phyloP scores from a whole-genome alignment of 1,284 basidiomycete species.

The Cutaneotrichosporon daszewskae region DNA sequence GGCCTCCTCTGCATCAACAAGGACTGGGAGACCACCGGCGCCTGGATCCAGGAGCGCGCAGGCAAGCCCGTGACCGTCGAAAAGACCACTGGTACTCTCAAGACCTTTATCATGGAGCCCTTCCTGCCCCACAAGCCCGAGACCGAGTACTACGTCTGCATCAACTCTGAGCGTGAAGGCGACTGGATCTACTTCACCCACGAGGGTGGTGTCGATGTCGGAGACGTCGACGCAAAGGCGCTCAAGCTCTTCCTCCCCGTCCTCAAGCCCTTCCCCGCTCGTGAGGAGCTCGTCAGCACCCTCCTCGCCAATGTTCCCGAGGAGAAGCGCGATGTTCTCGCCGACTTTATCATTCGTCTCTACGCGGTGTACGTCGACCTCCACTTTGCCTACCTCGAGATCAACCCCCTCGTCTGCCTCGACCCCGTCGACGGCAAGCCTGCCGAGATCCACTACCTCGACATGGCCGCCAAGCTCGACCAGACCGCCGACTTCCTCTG shows the following conservation, averaged over 20 bases:
- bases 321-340: conserved; percentile 76
- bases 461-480: conserved; percentile 99
- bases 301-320: conserved; percentile 73
- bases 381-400: conserved; percentile 93
- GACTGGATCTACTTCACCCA: conserved; percentile 98
- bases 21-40: conserved; percentile 74
- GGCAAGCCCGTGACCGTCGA: conserved; percentile 94
- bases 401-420: conserved; percentile 95
- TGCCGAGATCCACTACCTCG: conserved; percentile 88
- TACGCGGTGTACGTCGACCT: conserved; percentile 97
- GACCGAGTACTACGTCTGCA: conserved; percentile 97
- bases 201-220: conserved; percentile 97
- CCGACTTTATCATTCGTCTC: conserved; percentile 90
- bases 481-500: conserved; percentile 94
- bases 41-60: conserved; percentile 84
- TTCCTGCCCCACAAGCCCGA: conserved; percentile 92
- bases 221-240: conserved; percentile 97
- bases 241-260: conserved; percentile 83
- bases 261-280: conserved; percentile 67
- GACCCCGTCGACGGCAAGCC: conserved; percentile 69
- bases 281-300: conserved; percentile 64
- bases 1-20: conserved; percentile 93
- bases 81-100: conserved; percentile 85
- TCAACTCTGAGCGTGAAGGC: conserved; percentile 91
- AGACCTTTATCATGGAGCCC: conserved; percentile 97